Evolutionary conservation across 176 grass and related monocot species (phyloP), one percentile per base, ranked within the genome.

Genomic region (Thalia dealbata): DNA sequence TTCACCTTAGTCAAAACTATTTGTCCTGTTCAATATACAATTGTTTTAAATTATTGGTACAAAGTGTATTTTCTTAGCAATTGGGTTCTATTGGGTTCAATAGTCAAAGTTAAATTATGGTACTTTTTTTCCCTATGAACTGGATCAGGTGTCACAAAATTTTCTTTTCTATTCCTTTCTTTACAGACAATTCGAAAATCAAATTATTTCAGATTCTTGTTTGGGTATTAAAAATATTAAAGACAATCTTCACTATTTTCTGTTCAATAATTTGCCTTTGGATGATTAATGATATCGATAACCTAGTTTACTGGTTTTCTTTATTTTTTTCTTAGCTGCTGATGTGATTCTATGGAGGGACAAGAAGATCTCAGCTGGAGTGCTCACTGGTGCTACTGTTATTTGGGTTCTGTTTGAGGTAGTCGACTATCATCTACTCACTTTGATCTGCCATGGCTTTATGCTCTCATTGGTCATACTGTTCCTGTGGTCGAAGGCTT

Each of bases 331-430:
- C 32, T 38, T 85, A 99, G 95, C 87, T 84, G 95, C 95, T 85
- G 83, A 93, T 80, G 85, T 93, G 26, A 83, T 99, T 26, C 46
- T 99, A 73, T 99, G 95, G 95, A 99, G 87, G 87, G 83, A 99
- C 45, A 99, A 70, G 85, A 91, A 93, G 79, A 80, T 91, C 52
- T 99, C 95, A 35, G 95, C 82, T 79, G 87, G 87, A 61, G 84
- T 93, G 23, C 90, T 99, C n/a, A 82, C 87, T 55, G 85, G 64
- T 61, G 87, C 79, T 61, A 93, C 90, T 8, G 81, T 76, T 63
- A 73, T 88, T 43, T 99, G 95, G 95, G 67, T 93, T 71, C 35
- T 93, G 7, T 93, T 99, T 61, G 90, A 99, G 84, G 81, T 88
- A 51, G 63, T 93, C 67, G 95, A 78, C 41, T 99, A 88, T 87